Base-by-base conservation (phyloP, 768 basidiomycete species). In the Sistotremastrum niveocremeum region DNA sequence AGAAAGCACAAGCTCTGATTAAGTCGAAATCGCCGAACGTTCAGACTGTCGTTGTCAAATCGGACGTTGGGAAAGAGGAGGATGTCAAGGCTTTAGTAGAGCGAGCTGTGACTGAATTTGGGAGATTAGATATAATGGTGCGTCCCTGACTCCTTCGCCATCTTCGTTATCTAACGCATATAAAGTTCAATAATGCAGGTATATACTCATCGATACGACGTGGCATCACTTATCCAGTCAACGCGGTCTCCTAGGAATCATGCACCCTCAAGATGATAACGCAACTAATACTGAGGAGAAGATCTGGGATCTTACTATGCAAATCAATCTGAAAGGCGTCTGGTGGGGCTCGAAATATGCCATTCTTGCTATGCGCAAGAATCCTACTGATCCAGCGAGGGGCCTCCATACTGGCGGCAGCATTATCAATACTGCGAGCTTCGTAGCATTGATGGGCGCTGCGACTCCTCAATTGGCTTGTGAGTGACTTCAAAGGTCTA, bases 271-370 rank as follows among this genome's bases (percentile, higher is more conserved):
- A 7, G 94, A 99, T 55, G 94, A 95, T 59, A 81, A 90, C 59
- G 95, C 94, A 8, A 69, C 97, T 57, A 94, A 89, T 62, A 99
- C 95, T 11, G 90, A 94, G 59, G 95, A 99, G 65, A 76, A 73
- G 43, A 89, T 98, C 63, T 99, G 95, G 94, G 86, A 88, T 59
- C 69, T 89, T 47, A 89, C 86, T 2, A 86, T 86, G 81, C 75
- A 81, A 51, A 79, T 97, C 69, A 98, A 98, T 62, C 77, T 94
- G 58, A 99, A 98, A 66, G 95, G 95, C 44, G 95, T 98, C 49
- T 98, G 94, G 95, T 99, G 84, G 81, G 95, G 95, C 33, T 93
- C 85, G 73, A 98, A 97, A 65, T 82, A 98, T 57, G 95, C 94
- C 4, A 93, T 99, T 58, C 69, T 82, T 44, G 95, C 95, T 35